Evolutionary conservation across 371 early-diverging fungal species (phyloP).

Genomic region (Circinella umbellata): DNA sequence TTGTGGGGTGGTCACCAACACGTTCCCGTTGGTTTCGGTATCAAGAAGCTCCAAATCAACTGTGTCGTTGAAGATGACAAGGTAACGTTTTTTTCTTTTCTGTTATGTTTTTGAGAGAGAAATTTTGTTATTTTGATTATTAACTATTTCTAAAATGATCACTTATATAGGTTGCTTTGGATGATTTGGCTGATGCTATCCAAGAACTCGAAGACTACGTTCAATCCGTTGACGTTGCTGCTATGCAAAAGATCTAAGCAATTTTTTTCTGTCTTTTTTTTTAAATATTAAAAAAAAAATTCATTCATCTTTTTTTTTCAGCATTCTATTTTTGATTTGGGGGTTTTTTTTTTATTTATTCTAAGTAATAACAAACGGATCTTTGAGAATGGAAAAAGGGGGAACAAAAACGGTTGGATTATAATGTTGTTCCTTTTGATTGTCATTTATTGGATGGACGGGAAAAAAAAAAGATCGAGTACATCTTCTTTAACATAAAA

Average conservation of each 20-base stretch:
- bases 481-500: too few species aligned
- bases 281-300: background rate
- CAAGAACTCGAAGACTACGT: slow-evolving; percentile 82
- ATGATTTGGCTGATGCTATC: slow-evolving; percentile 85
- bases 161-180: slow-evolving; percentile 59
- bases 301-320: background rate
- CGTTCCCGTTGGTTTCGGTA: slow-evolving; percentile 89
- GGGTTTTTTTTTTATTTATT: too few species aligned
- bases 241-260: slow-evolving; percentile 93
- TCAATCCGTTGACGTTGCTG: slow-evolving; percentile 93
- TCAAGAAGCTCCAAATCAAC: slow-evolving; percentile 93
- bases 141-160: too few species aligned
- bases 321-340: too few species aligned
- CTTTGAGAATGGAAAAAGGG: too few species aligned
- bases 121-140: background rate
- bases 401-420: too few species aligned
- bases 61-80: slow-evolving; percentile 94
- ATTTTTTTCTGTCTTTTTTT: background rate
- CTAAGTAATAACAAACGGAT: too few species aligned
- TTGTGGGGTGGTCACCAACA: slow-evolving; percentile 87
- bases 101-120: background rate
- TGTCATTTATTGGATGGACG: too few species aligned
- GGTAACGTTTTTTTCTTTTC: slow-evolving; percentile 40
- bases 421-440: too few species aligned
- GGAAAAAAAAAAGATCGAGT: too few species aligned